Percentiles rank a stretch among this genome's conserved stretches.
Conservation (phyloP, 2,329 filamentous ascomycete species). For the Triangularia verruculosa region DNA sequence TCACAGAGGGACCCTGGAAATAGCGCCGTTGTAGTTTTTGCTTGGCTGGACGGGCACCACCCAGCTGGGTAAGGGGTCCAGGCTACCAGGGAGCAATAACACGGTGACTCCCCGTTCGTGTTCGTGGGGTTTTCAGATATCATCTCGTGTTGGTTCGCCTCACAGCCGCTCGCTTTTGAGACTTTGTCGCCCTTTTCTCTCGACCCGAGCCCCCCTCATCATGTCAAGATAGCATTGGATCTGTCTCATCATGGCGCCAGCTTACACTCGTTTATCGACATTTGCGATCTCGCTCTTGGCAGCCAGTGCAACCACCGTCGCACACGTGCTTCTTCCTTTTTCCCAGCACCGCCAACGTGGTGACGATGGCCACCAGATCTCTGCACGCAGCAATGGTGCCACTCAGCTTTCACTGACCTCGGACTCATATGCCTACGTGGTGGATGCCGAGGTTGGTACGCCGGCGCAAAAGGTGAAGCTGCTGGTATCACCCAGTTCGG, state of each 20-base stretch:
- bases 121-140: background rate
- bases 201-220: background rate
- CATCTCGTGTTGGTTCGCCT: conserved; percentile 8
- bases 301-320: conserved; percentile 9
- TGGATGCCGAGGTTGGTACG: conserved; percentile 30
- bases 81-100: background rate
- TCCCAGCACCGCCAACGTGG: conserved; percentile 2
- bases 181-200: background rate
- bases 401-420: conserved; percentile 15
- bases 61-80: background rate
- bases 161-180: conserved; percentile 4
- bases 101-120: background rate
- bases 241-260: conserved; percentile 11
- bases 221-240: background rate
- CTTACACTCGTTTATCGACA: conserved; percentile 16
- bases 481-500: conserved; percentile 26
- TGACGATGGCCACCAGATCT: conserved; percentile 3
- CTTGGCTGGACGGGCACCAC: background rate
- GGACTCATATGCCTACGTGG: conserved; percentile 25
- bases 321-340: conserved; percentile 26
- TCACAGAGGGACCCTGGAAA: background rate
- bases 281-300: conserved; percentile 8
- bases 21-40: background rate
- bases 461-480: conserved; percentile 32
- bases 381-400: conserved; percentile 15